Evolutionary conservation across 805 yeast species (phyloP), one percentile per base, ranked within the genome.

Genomic region (Metschnikowia continentalis): DNA sequence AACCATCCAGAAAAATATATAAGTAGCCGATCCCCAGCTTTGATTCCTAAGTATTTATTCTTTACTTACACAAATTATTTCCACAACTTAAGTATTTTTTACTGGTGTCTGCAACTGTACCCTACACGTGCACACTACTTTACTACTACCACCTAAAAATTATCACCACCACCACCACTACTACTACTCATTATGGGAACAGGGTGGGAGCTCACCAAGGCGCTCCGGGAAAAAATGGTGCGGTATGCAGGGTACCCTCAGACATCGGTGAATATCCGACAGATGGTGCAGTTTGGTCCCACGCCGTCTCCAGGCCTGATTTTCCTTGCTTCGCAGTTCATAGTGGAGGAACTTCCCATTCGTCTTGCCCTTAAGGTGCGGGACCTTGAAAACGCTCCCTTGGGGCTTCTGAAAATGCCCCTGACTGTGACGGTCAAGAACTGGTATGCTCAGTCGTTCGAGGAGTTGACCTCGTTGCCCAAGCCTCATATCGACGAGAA

Each of bases 391-490:
- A 78, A 80, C 23, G 78, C 94, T 32, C 96, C 97, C 0, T 75
- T 83, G 58, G 90, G 89, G 0, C 74, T 90, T 49, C 78, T 76
- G 57, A 75, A 82, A 32, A 84, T 84, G 82, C 89, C 90, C 1
- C 82, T 90, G 2, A 88, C 91, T 46, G 72, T 79, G 47, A 78
- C 83, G 56, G 96, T 90, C 15, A 79, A 84, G 53, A 82, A 89
- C 63, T 90, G 97, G 96, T 90, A 90, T 65, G 91, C 91, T 1
- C 94, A 89, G 64, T 84, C 92, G 7, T 90, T 90, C 66, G 90
- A 89, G 59, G 92, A 90, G 63, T 76, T 90, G 57, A 81, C 86
- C n/a, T 66, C 76, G 11, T 68, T 90, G 40, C 80, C 82, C 11
- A 77, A 78, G 51, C 92, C 92, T 1, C 62, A 61, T 32, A 71